Evolutionary conservation across 2,329 filamentous ascomycete genomes (phyloP).

Genomic region (Arachnomyces sp.): DNA sequence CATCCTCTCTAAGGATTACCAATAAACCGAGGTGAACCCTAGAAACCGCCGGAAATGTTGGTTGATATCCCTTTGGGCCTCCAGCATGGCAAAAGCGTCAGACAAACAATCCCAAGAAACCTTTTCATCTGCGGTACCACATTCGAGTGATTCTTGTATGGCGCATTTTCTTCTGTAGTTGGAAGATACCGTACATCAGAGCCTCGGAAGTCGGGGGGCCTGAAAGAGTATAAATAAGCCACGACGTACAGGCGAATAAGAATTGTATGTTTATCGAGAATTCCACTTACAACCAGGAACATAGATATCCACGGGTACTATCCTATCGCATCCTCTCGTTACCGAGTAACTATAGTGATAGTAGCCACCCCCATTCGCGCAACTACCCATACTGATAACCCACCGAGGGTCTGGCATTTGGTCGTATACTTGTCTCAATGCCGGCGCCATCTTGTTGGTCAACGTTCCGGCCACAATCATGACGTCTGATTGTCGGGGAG

Average conservation of each 20-base stretch:
- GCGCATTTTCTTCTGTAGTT: constrained; percentile 72
- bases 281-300: constrained; percentile 65
- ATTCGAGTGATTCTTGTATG: constrained; percentile 47
- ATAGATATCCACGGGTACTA: constrained; percentile 77
- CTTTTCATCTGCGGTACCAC: constrained; percentile 46
- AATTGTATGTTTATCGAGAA: too few relatives aligned
- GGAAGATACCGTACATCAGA: constrained; percentile 61
- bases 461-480: constrained; percentile 88
- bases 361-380: constrained; percentile 78
- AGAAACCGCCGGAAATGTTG: not conserved
- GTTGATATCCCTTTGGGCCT: not conserved
- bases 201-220: constrained; percentile 48
- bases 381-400: constrained; percentile 80
- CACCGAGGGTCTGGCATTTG: constrained; percentile 92
- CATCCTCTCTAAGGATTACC: not conserved
- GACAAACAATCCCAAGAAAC: not conserved
- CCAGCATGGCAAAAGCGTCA: too few relatives aligned
- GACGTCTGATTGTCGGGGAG: constrained; percentile 75
- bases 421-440: constrained; percentile 80
- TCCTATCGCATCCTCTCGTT: constrained; percentile 66
- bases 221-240: constrained; percentile 11
- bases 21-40: too few relatives aligned
- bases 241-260: not conserved
- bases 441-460: constrained; percentile 91
- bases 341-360: constrained; percentile 83